Conservation (phyloP, 768 basidiomycete genomes). For the Leccinellum albellum region DNA sequence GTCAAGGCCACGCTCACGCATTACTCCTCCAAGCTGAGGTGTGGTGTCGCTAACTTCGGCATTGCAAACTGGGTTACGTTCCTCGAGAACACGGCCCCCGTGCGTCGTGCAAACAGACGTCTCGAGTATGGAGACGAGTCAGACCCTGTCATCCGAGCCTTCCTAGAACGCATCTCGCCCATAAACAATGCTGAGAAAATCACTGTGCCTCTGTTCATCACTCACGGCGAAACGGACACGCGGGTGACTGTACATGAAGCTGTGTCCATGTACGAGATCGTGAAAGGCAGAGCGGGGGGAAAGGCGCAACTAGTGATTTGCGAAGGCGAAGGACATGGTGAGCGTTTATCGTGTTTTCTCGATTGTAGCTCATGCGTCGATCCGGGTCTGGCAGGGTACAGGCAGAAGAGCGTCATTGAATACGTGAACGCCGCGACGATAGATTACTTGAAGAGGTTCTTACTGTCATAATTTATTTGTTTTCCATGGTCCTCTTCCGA, state of each 20-base stretch:
- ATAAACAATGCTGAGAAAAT: slow-evolving; percentile 37
- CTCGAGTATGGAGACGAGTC: slow-evolving; percentile 42
- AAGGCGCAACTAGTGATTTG: slow-evolving; percentile 37
- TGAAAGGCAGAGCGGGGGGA: slow-evolving; percentile 20
- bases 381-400: slow-evolving; percentile 32
- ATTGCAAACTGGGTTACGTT: slow-evolving; percentile 39
- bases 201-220: slow-evolving; percentile 35
- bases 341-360: slow-evolving; percentile 3
- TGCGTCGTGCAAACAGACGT: slow-evolving; percentile 34
- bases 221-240: slow-evolving; percentile 41
- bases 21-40: slow-evolving; percentile 38
- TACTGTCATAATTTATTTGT: slow-evolving; percentile 20
- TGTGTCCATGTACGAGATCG: slow-evolving; percentile 35
- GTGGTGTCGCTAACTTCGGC: slow-evolving; percentile 41
- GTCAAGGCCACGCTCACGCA: slow-evolving; percentile 39
- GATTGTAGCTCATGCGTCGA: slow-evolving; percentile 1
- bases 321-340: slow-evolving; percentile 42
- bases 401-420: slow-evolving; percentile 42
- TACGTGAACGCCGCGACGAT: slow-evolving; percentile 39
- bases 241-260: slow-evolving; percentile 40
- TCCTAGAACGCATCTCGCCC: slow-evolving; percentile 39
- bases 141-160: slow-evolving; percentile 34
- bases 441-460: slow-evolving; percentile 35
- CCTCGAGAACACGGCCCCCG: slow-evolving; percentile 39
- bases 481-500: background rate